Conservation (phyloP, 148 eudicot genomes). For the Drosera capensis region DNA sequence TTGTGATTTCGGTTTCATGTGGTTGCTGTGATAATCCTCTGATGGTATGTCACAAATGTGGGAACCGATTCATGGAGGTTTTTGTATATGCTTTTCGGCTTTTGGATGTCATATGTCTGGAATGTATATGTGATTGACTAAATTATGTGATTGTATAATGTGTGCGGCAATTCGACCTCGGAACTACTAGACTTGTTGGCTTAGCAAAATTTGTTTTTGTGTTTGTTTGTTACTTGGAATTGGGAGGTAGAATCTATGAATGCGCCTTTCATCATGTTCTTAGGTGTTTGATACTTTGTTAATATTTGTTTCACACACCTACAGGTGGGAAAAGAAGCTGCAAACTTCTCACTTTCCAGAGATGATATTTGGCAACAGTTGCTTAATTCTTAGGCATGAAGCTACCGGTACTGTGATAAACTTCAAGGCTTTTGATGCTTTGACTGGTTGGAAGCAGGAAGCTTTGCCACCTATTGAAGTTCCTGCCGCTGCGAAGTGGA, state of each 20-base stretch:
- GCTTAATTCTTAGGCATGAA: constrained; percentile 58
- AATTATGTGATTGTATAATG: too few species aligned
- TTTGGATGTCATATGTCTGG: too few species aligned
- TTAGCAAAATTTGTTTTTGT: too few species aligned
- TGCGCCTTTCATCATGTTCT: not conserved
- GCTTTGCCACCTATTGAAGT: constrained; percentile 91
- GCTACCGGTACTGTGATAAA: constrained; percentile 50
- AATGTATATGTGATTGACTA: too few species aligned
- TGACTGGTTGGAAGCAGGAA: constrained; percentile 77
- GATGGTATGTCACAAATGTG: too few species aligned
- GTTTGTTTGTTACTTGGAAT: too few species aligned
- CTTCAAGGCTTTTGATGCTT: constrained; percentile 85
- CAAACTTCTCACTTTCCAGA: constrained; percentile 85
- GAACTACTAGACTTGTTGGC: too few species aligned
- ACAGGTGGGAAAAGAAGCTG: constrained; percentile 92
- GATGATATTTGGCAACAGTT: constrained; percentile 84
- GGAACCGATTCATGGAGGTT: too few species aligned
- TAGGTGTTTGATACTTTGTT: not conserved
- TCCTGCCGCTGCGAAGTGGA: constrained; percentile 96
- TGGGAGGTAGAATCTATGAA: not conserved
- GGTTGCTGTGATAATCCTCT: too few species aligned
- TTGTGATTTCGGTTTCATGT: too few species aligned
- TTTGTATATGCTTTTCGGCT: too few species aligned
- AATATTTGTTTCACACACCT: constrained; percentile 4
- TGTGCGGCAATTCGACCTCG: too few species aligned